Base-by-base conservation (phyloP, 129 eudicot species). In the Daucus carota region DNA sequence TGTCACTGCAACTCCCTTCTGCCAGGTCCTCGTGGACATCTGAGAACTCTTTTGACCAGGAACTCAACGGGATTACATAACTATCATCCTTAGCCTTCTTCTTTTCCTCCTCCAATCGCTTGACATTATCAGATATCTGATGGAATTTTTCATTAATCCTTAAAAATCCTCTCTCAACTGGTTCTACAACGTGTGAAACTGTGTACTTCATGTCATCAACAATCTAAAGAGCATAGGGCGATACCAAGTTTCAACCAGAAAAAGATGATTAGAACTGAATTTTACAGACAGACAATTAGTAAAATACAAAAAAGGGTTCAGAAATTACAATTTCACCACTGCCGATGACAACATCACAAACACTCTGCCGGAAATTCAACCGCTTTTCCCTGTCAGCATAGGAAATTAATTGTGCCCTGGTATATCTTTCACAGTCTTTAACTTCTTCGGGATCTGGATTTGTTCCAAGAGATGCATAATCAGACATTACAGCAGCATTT, bases 151-250 rank as follows among this genome's bases (percentile, higher is more conserved):
- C 85, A 44, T 93, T 93, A 72, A 92, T 86, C 78, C 77, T 90
- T 40, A 92, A 88, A 66, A 93, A 31, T 46, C 96, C 96, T 82
- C 98, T 79, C 75, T 93, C 98, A 24, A 93, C 98, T 13, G 98
- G 98, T 60, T 93, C 98, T 46, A 90, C 96, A 28, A 88, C 98
- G 68, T 93, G 98, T 2, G 95, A 90, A 77, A 90, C 96, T 24
- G 96, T 90, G 87, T 78, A 93, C 94, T 85, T 93, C 98, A 90
- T 90, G 88, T 93, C 98, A 66, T 90, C 98, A 34, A 82, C 96
- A 28, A 93, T 88, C 98, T 93, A 73, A 16, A 12, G 26, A 65
- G 12, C 20, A 42, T 29, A 29, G 43, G 43, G 8, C 65, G 52
- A 38, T 44, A 69, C 33, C 48, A 78, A 71, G 20, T 33, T 59